These are phyloP conservation scores for Phytopythium chamaehyphon DNA, from an alignment of 352 stramenopile genomes.

Conservation along the genomic window DNA sequence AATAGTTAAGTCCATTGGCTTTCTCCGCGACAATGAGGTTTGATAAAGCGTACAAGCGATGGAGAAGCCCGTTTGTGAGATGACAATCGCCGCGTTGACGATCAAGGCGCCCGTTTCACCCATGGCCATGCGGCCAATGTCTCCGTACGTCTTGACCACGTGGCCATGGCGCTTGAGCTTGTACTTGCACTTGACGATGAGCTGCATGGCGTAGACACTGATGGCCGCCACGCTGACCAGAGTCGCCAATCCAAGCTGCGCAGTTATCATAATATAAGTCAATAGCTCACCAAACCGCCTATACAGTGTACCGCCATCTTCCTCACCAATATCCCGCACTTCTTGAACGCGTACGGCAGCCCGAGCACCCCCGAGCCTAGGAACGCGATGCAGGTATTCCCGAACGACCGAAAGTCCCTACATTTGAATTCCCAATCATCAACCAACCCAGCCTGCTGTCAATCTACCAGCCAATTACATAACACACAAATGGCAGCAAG, in stretches of 20 bases:
- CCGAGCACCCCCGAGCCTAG: slow-evolving; percentile 89
- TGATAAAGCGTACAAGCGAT: slow-evolving; percentile 60
- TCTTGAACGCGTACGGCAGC: slow-evolving; percentile 87
- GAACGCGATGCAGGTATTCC: slow-evolving; percentile 90
- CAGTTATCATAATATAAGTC: neutral
- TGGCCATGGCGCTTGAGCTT: slow-evolving; percentile 51
- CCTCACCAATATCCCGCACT: slow-evolving; percentile 71
- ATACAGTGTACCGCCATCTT: neutral
- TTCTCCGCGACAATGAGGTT: neutral
- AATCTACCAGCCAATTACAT: no score
- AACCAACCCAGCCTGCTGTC: neutral
- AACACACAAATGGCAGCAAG: neutral
- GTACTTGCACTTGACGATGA: slow-evolving; percentile 82
- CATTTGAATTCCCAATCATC: neutral
- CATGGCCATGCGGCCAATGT: slow-evolving; percentile 81
- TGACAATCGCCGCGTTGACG: slow-evolving; percentile 83
- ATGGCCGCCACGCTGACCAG: slow-evolving; percentile 43
- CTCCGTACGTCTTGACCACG: slow-evolving; percentile 69
- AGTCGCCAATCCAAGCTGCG: slow-evolving; percentile 51
- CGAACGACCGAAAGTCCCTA: slow-evolving; percentile 59
- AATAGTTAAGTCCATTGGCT: neutral
- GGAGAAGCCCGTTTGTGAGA: slow-evolving; percentile 88
- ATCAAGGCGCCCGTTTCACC: slow-evolving; percentile 58
- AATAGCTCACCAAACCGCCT: neutral
- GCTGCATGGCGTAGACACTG: slow-evolving; percentile 70